These are phyloP conservation scores for Alternaria sp. DNA, from an alignment of 2,329 filamentous ascomycete species.

Conservation along the genomic window DNA sequence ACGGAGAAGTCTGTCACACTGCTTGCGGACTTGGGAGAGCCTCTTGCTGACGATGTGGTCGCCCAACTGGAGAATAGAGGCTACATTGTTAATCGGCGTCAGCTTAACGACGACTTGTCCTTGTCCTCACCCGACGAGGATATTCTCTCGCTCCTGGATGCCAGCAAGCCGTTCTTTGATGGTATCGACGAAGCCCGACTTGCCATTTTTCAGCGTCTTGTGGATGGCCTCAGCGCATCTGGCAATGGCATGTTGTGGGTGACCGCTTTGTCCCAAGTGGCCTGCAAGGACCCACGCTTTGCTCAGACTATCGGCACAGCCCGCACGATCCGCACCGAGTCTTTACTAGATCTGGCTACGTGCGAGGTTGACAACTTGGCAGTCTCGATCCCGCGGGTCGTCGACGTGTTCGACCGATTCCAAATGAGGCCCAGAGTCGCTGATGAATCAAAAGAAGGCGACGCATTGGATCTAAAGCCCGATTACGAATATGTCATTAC, in stretches of 20 bases:
- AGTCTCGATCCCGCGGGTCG: background rate
- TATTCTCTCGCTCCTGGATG: constrained; percentile 31
- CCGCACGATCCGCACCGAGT: constrained; percentile 42
- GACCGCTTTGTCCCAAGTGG: constrained; percentile 30
- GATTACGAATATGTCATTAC: constrained; percentile 43
- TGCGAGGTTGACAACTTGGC: constrained; percentile 25
- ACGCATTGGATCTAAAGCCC: constrained; percentile 7
- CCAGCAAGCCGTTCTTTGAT: constrained; percentile 34
- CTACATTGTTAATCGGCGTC: background rate
- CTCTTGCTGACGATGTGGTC: too few relatives aligned
- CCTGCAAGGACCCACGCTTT: constrained; percentile 41
- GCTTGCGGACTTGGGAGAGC: too few relatives aligned
- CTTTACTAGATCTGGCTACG: constrained; percentile 38
- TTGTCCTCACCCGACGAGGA: background rate
- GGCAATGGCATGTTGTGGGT: constrained; percentile 38
- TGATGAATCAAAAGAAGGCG: too few relatives aligned
- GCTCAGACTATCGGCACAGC: constrained; percentile 40
- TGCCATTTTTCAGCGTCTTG: constrained; percentile 10
- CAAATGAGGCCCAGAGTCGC: background rate
- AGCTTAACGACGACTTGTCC: too few relatives aligned
- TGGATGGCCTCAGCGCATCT: constrained; percentile 15
- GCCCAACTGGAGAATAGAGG: background rate
- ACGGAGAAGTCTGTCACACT: too few relatives aligned
- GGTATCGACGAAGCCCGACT: constrained; percentile 20
- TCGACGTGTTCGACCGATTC: constrained; percentile 20